Evolutionary conservation across 1,284 basidiomycete genomes (phyloP), one percentile per base, ranked within the genome.

Genomic region (Ganoderma leucocontextum): DNA sequence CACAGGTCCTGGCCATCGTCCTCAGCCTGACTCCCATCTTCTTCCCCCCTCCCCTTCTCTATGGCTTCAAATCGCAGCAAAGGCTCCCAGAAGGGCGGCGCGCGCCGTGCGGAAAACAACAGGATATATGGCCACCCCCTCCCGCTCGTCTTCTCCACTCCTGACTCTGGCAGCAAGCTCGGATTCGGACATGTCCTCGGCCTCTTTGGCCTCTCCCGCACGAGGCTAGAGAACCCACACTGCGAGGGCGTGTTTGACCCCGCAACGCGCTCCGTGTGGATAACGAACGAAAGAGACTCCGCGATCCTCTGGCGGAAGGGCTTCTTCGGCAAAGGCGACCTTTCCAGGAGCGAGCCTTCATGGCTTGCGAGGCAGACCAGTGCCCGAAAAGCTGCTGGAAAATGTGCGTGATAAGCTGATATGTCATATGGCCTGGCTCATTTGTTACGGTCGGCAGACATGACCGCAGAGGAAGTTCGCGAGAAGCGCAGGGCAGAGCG

Each of bases 321-420:
- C 0, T 99, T 99, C 83, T 99, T 99, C 79, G 97, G 98, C 25
- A 99, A 99, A 80, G 98, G 98, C 1, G 93, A 93, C 75, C 82
- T 99, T 60, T 96, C 94, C 44, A 82, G 98, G 64, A 97, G 95
- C 79, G 98, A 99, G 79, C 97, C 97, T 1, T 96, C 91, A 60
- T 99, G 97, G 98, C 83, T 91, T 71, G 87, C 87, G 41, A 85
- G 94, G 69, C 90, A 93, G 73, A 82, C 92, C 49, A 94, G 93
- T 76, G 84, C 89, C n/a, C 80, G 80, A 70, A 86, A 82, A 73
- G 79, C 75, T 53, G 84, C 80, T 60, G 85, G 87, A 73, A 89
- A 88, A 81, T 85, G 91, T 90, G 76, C 69, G 86, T 73, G 13
- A 12, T 61, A 25, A 12, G 13, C 4, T 13, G 1, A 42, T 29